These are phyloP conservation scores for Tothia fuscella DNA, from an alignment of 2,329 filamentous ascomycete species.

Conservation along the genomic window DNA sequence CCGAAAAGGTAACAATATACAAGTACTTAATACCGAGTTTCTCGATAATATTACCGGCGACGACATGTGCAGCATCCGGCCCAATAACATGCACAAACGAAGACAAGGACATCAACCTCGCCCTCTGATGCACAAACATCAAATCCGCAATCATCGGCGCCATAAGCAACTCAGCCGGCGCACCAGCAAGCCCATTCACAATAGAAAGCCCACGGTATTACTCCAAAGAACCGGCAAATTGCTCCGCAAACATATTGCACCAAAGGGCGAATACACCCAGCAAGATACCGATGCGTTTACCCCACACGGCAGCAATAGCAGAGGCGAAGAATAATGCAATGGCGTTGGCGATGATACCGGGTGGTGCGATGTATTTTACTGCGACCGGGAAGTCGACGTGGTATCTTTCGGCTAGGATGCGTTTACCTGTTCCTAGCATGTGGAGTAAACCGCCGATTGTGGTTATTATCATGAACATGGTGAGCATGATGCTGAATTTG, in stretches of 20 bases:
- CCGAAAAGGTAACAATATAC: constrained; percentile 29
- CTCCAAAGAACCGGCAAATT: constrained; percentile 19
- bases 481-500: constrained; percentile 15
- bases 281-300: constrained; percentile 27
- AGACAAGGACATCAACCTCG: constrained; percentile 6
- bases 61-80: constrained; percentile 22
- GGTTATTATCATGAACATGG: constrained; percentile 27
- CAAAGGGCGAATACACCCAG: constrained; percentile 26
- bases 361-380: background rate
- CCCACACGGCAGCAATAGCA: constrained; percentile 16
- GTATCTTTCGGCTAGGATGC: constrained; percentile 6
- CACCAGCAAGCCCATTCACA: constrained; percentile 20
- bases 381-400: constrained; percentile 5
- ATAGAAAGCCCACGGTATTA: constrained; percentile 23
- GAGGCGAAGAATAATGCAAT: constrained; percentile 8
- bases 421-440: constrained; percentile 7
- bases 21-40: constrained; percentile 24
- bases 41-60: constrained; percentile 29
- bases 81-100: constrained; percentile 7
- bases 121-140: constrained; percentile 15
- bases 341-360: constrained; percentile 1
- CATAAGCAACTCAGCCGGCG: constrained; percentile 14
- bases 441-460: constrained; percentile 2
- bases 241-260: constrained; percentile 28
- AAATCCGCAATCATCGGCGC: constrained; percentile 14